phyloP scores from a whole-genome alignment of 495 filamentous ascomycete species.

The Neurospora sp. region DNA sequence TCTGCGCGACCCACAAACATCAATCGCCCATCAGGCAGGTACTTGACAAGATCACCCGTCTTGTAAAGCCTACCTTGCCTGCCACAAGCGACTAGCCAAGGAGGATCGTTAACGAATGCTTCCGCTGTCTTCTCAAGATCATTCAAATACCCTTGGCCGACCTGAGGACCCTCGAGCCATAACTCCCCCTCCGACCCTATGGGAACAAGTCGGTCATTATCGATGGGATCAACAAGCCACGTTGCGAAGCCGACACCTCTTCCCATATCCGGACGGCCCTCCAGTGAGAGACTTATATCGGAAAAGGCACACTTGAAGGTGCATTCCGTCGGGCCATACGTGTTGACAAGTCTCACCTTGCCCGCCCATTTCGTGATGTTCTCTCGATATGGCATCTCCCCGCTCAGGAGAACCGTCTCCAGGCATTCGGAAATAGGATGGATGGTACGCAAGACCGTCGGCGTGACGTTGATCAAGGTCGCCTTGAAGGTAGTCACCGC shows the following conservation, averaged over 20 bases:
- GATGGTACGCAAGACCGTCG: slow-evolving; percentile 36
- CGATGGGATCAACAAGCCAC: slow-evolving; percentile 49
- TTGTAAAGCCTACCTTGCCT: slow-evolving; percentile 35
- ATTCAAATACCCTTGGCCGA: slow-evolving; percentile 58
- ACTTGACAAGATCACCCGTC: slow-evolving; percentile 49
- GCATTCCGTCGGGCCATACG: slow-evolving; percentile 23
- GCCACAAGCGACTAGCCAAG: neutral
- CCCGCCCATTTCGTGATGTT: slow-evolving; percentile 12
- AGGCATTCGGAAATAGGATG: neutral
- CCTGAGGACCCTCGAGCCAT: slow-evolving; percentile 53
- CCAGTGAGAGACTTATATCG: neutral
- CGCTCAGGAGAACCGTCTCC: slow-evolving; percentile 19
- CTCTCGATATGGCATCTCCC: slow-evolving; percentile 19
- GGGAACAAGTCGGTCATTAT: slow-evolving; percentile 49
- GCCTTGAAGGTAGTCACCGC: neutral
- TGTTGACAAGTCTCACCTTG: slow-evolving; percentile 22
- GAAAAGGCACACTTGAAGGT: slow-evolving; percentile 1
- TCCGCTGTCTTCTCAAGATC: slow-evolving; percentile 49
- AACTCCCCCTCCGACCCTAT: slow-evolving; percentile 67
- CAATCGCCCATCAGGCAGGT: slow-evolving; percentile 39
- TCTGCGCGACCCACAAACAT: slow-evolving; percentile 35
- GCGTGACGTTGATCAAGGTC: slow-evolving; percentile 30
- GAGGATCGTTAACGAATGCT: slow-evolving; percentile 30
- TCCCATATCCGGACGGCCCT: neutral
- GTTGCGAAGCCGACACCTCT: slow-evolving; percentile 2